Evolutionary conservation across 805 yeast species (phyloP).

Genomic region (Ogataea thermomethanolica): DNA sequence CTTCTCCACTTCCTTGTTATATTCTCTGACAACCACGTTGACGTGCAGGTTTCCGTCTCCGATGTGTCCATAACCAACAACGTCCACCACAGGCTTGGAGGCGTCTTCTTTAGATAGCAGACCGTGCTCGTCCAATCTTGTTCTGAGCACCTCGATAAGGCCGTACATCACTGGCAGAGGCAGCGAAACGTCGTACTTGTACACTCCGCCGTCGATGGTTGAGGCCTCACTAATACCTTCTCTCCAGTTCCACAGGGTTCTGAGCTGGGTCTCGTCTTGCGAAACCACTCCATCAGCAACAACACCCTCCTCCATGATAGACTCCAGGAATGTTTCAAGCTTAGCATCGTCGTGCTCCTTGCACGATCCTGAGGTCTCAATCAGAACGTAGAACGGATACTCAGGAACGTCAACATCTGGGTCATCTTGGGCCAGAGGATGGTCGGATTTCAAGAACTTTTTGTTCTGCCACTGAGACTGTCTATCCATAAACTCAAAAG

Average conservation of each 20-base stretch:
- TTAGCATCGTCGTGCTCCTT: slow-evolving; percentile 92
- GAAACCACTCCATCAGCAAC: slow-evolving; percentile 95
- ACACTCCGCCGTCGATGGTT: slow-evolving; percentile 85
- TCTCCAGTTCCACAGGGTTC: slow-evolving; percentile 91
- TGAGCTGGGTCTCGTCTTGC: slow-evolving; percentile 86
- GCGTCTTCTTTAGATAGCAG: slow-evolving; percentile 61
- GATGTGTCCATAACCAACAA: slow-evolving; percentile 96
- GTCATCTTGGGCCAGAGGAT: slow-evolving; percentile 68
- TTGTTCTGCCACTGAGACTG: slow-evolving; percentile 64
- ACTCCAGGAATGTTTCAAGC: slow-evolving; percentile 78
- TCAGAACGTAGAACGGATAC: slow-evolving; percentile 84
- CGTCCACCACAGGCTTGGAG: slow-evolving; percentile 73
- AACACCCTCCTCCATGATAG: slow-evolving; percentile 76
- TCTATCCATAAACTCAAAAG: slow-evolving; percentile 91
- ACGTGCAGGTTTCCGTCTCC: slow-evolving; percentile 97
- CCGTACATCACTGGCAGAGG: slow-evolving; percentile 81
- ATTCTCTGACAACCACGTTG: slow-evolving; percentile 85
- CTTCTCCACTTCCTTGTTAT: slow-evolving; percentile 72
- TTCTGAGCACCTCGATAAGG: slow-evolving; percentile 75
- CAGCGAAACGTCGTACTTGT: slow-evolving; percentile 93
- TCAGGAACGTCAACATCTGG: slow-evolving; percentile 37
- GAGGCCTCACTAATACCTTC: slow-evolving; percentile 91
- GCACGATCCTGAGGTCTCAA: slow-evolving; percentile 95
- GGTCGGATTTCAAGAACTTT: slow-evolving; percentile 53
- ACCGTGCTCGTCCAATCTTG: slow-evolving; percentile 50